Evolutionary conservation across 2,329 filamentous ascomycete genomes (phyloP).

Genomic region (Colletotrichum tropicale): DNA sequence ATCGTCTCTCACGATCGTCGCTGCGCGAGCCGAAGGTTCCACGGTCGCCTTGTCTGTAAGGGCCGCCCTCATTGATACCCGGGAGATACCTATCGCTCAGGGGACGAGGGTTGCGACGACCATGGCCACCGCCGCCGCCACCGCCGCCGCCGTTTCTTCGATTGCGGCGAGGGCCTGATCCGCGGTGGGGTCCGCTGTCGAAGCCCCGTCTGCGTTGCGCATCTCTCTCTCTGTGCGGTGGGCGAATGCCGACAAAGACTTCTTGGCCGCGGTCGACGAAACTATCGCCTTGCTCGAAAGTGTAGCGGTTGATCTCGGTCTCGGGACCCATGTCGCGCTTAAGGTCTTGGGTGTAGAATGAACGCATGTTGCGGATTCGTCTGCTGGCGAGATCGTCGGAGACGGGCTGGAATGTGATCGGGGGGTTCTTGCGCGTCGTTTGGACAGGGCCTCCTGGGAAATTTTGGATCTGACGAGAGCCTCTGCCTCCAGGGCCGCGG

Average conservation of each 20-base stretch:
- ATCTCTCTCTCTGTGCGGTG: slow-evolving; percentile 61
- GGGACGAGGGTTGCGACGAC: slow-evolving; percentile 23
- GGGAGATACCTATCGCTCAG: slow-evolving; percentile 39
- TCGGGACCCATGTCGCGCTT: slow-evolving; percentile 48
- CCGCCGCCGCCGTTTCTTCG: not conserved
- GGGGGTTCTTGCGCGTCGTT: slow-evolving; percentile 46
- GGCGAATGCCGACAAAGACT: slow-evolving; percentile 68
- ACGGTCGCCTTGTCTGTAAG: slow-evolving; percentile 24
- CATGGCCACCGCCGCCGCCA: not conserved
- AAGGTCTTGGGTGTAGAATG: slow-evolving; percentile 48
- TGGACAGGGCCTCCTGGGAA: slow-evolving; percentile 26
- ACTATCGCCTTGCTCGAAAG: slow-evolving; percentile 69
- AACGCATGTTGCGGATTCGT: slow-evolving; percentile 64
- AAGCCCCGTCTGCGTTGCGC: slow-evolving; percentile 38
- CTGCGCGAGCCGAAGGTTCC: slow-evolving; percentile 24
- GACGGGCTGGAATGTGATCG: slow-evolving; percentile 60
- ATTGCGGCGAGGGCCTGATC: not conserved
- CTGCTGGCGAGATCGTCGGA: slow-evolving; percentile 65
- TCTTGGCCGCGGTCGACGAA: slow-evolving; percentile 78
- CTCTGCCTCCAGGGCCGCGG: slow-evolving; percentile 29
- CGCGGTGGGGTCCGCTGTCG: slow-evolving; percentile 18
- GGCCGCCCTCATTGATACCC: slow-evolving; percentile 22
- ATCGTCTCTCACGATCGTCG: slow-evolving; percentile 18
- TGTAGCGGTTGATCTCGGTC: slow-evolving; percentile 68
- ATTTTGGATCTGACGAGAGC: slow-evolving; percentile 15